A percentile compares a stretch with the other conserved stretches of the same genome.
Evolutionary conservation across 2,329 filamentous ascomycete species (phyloP).

Genomic region (Xylariaceae sp.): DNA sequence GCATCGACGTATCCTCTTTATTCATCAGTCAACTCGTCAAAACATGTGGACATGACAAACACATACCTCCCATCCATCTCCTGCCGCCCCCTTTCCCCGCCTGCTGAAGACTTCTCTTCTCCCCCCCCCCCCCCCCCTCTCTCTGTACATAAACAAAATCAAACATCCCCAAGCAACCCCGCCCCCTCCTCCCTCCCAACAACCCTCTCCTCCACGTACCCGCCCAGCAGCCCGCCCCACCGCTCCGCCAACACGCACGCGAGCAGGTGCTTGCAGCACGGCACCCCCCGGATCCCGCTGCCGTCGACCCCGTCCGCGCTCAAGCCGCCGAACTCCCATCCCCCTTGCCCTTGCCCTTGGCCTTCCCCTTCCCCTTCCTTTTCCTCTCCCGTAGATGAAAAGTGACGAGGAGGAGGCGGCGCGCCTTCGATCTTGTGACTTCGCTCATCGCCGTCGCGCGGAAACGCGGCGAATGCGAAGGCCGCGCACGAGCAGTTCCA

Average conservation of each 20-base stretch:
- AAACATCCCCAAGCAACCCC: constrained; percentile 48
- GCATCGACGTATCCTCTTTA: no score
- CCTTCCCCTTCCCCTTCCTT: constrained; percentile 7
- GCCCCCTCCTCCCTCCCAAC: constrained; percentile 70
- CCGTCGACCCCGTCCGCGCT: constrained; percentile 39
- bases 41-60: no score
- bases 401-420: background rate
- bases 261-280: constrained; percentile 85
- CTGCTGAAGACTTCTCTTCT: background rate
- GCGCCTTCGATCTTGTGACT: no score
- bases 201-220: constrained; percentile 55
- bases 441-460: no score
- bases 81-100: no score
- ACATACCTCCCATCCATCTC: no score
- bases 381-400: background rate
- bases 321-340: constrained; percentile 38
- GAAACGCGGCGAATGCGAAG: constrained; percentile 76
- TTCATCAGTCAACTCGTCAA: no score
- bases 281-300: constrained; percentile 42
- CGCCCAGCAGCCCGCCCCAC: constrained; percentile 60
- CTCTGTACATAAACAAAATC: no score
- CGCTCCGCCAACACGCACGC: constrained; percentile 76
- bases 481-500: constrained; percentile 93
- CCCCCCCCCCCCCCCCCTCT: background rate
- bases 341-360: background rate